Evolutionary conservation across 2,329 filamentous ascomycete species (phyloP), one percentile per base, ranked within the genome.

Genomic region (Sclerotinia trifoliorum): DNA sequence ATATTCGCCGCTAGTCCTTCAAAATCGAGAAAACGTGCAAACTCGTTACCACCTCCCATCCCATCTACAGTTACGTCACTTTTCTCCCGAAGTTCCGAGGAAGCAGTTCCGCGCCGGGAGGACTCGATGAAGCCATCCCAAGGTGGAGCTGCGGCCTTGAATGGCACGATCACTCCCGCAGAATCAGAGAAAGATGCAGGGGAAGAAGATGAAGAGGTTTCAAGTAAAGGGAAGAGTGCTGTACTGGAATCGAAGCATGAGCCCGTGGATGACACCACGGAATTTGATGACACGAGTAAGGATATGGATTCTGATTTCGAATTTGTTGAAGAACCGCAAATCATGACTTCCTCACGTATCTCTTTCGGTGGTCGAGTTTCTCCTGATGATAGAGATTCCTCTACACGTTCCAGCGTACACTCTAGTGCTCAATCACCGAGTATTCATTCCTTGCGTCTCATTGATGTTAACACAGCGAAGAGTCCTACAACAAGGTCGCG

Each of bases 301-400:
- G 72, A 73, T 49, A 61, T 54, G 35, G 73, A 76, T 39, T 46
- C 54, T 4, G 75, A 75, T 15, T 75, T 75, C 46, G 72, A 75
- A 26, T 72, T 55, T 48, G 35, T 75, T 29, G 70, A 69, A 7
- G 77, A 77, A 61, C 74, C 75, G 32, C 73, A 75, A 65, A 77
- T 79, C 55, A 75, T 79, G 74, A 78, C 77, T 13, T 78, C 76
- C 35, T 75, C 75, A 29, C 73, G 77, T 21, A 69, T 79, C 13
- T 78, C 77, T 19, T 72, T 78, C 42, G 72, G 72, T 60, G 75
- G 74, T 24, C 60, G 71, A 35, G 67, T 72, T 24, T 73, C 73
- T 58, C 74, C 75, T 13, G 74, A 75, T 24, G 74, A 76, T 21
- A 71, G 70, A 56, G 70, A 35, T 11, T 46, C 39, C 29, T 74